These are phyloP conservation scores for Botryotinia globosa DNA, from an alignment of 2,329 filamentous ascomycete genomes.

Conservation along the genomic window DNA sequence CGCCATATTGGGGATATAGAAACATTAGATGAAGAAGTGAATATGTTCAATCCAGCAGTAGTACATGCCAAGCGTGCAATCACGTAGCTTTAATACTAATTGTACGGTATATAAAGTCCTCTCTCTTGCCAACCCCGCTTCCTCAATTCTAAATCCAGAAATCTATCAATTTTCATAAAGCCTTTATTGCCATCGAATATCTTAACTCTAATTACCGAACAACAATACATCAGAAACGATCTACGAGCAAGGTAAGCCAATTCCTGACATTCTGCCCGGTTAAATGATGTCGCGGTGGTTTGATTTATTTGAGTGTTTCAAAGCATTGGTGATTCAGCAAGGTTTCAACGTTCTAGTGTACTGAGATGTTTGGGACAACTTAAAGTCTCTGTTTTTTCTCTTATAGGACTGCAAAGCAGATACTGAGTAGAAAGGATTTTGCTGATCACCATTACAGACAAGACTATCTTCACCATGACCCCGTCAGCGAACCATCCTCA, in stretches of 20 bases:
- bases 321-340: neutral
- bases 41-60: neutral
- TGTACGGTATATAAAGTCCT: neutral
- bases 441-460: neutral
- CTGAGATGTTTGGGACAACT: neutral
- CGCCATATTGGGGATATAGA: neutral
- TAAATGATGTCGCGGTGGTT: neutral
- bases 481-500: neutral
- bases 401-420: neutral
- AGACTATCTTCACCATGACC: neutral
- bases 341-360: neutral
- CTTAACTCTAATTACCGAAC: neutral
- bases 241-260: neutral
- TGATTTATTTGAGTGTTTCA: neutral
- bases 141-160: neutral
- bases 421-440: neutral
- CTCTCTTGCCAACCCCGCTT: neutral
- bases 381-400: neutral
- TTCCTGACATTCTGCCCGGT: neutral
- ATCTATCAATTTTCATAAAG: neutral
- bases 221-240: neutral
- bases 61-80: neutral
- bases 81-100: rapidly evolving
- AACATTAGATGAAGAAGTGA: neutral
- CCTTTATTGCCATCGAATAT: neutral